A percentile compares a stretch with the other conserved stretches of the same genome.
These are phyloP conservation scores for Chlorella vulgaris DNA, from an alignment of 139 green algal species.

Conservation along the genomic window DNA sequence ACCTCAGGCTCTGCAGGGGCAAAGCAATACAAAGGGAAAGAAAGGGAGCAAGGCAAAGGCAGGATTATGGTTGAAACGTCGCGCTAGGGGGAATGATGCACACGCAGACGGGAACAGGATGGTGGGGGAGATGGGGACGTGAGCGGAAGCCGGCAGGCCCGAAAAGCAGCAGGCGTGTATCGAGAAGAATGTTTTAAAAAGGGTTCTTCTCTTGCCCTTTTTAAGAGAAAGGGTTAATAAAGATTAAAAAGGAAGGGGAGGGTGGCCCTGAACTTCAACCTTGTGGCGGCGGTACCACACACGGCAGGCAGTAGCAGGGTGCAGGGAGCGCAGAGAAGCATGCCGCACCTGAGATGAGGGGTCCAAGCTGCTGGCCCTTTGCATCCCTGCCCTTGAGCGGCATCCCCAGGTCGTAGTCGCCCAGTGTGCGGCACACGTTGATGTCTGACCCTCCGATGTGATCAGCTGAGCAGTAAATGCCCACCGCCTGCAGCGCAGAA, in stretches of 20 bases:
- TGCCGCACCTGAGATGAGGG: constrained; percentile 29
- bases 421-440: constrained; percentile 50
- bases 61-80: too few species aligned
- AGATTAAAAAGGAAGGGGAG: too few species aligned
- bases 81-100: too few species aligned
- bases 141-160: too few species aligned
- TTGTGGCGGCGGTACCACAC: too few species aligned
- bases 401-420: constrained; percentile 49
- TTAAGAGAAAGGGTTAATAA: too few species aligned
- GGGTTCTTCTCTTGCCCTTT: too few species aligned
- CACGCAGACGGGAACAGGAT: background rate
- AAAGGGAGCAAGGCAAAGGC: background rate
- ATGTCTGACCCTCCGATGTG: constrained; percentile 46
- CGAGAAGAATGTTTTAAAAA: too few species aligned
- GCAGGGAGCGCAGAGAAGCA: background rate
- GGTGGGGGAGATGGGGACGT: too few species aligned
- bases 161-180: too few species aligned
- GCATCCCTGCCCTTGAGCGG: constrained; percentile 44
- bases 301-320: background rate
- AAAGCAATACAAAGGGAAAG: background rate
- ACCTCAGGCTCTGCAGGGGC: background rate
- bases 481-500: background rate
- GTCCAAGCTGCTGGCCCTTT: constrained; percentile 11
- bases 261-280: too few species aligned
- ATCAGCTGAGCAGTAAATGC: constrained; percentile 39